Percentiles rank a stretch among this genome's conserved stretches.
These are phyloP conservation scores for Umbelopsis sp. DNA, from an alignment of 192 early-diverging fungal species.

Conservation along the genomic window DNA sequence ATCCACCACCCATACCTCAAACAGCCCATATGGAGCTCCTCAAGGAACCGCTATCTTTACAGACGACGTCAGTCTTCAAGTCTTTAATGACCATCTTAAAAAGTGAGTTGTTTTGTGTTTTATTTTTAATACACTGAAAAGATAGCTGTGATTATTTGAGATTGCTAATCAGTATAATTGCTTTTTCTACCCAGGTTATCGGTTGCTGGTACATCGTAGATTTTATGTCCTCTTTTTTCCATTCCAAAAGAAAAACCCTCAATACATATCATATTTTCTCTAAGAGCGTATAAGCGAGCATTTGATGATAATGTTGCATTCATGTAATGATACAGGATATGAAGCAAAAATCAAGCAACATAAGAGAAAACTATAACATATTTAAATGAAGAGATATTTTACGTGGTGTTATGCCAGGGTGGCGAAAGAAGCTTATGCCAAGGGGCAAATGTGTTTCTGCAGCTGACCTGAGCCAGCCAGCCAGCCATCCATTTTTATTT, in stretches of 20 bases:
- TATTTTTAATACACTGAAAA: background rate
- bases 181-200: constrained; percentile 35
- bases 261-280: background rate
- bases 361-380: no score
- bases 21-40: constrained; percentile 66
- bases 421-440: background rate
- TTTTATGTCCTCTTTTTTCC: constrained; percentile 5
- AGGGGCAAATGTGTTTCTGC: background rate
- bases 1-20: constrained; percentile 89
- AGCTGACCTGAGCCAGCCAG: no score
- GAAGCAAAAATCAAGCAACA: no score
- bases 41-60: constrained; percentile 94
- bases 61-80: constrained; percentile 97
- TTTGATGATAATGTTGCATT: background rate
- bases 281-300: background rate
- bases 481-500: background rate
- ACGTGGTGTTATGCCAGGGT: no score
- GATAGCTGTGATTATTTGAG: background rate
- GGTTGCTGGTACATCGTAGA: constrained; percentile 50
- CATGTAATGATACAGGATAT: background rate
- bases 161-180: background rate
- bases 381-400: no score
- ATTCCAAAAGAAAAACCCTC: background rate
- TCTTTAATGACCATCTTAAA: constrained; percentile 95
- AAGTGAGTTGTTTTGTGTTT: constrained; percentile 56